Evolutionary conservation across 208 protist species (phyloP).

Genomic region (Acanthamoeba sp.): DNA sequence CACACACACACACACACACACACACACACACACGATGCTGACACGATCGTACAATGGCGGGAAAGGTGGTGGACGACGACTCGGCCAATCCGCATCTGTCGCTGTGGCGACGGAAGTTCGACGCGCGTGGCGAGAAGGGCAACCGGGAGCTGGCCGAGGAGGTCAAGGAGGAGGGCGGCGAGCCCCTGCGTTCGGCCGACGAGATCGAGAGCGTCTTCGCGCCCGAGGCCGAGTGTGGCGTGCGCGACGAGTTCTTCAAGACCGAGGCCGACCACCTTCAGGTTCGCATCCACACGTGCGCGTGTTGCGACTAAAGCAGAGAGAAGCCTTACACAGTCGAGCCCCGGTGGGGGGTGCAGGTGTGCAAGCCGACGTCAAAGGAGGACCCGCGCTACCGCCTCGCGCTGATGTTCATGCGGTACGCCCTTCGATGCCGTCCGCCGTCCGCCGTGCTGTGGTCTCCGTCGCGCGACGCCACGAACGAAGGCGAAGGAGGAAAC

Average conservation of each 20-base stretch:
- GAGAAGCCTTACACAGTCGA: not conserved
- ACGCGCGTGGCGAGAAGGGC: not conserved
- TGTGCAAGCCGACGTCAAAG: conserved; percentile 3
- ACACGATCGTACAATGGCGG: not conserved
- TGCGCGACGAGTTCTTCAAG: conserved; percentile 28
- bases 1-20: too few relatives aligned
- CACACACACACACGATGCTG: too few relatives aligned
- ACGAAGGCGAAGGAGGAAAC: too few relatives aligned
- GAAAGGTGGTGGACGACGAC: conserved; percentile 35
- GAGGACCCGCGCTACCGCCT: not conserved
- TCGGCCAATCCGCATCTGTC: conserved; percentile 40
- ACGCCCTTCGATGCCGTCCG: not conserved
- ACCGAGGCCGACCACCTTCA: conserved; percentile 19
- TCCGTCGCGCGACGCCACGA: too few relatives aligned
- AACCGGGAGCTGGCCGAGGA: not conserved
- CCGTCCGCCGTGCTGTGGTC: too few relatives aligned
- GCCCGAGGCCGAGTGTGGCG: not conserved
- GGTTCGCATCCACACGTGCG: not conserved
- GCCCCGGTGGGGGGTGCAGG: not conserved
- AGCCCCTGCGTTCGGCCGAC: not conserved
- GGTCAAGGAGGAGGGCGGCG: not conserved
- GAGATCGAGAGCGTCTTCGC: not conserved
- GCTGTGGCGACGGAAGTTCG: not conserved
- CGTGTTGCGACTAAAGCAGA: not conserved
- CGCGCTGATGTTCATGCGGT: not conserved